Conservation (phyloP, 2,329 filamentous ascomycete genomes). For the Fusarium irregulare region DNA sequence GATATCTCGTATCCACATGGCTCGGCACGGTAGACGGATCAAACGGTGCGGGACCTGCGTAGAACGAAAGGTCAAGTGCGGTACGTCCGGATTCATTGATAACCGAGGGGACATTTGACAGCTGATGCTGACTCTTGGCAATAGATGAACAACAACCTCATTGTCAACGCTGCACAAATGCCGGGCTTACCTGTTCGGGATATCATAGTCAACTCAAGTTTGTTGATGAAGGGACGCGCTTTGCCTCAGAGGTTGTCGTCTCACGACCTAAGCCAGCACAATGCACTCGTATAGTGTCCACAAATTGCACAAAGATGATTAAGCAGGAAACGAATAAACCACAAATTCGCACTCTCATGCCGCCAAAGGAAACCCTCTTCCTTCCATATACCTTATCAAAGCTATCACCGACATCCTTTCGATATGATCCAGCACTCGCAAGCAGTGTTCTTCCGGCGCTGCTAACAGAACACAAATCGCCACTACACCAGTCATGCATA, state of each 20-base stretch:
- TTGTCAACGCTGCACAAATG: slow-evolving; percentile 25
- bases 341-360: not conserved
- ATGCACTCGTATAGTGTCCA: not conserved
- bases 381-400: slow-evolving; percentile 28
- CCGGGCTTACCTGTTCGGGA: slow-evolving; percentile 18
- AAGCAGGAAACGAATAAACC: not conserved
- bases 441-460: slow-evolving; percentile 6
- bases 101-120: not conserved
- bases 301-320: not conserved
- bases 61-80: slow-evolving; percentile 36
- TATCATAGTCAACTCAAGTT: slow-evolving; percentile 34
- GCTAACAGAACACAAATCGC: not conserved
- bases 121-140: not conserved
- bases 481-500: slow-evolving; percentile 20
- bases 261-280: slow-evolving; percentile 2
- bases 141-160: slow-evolving; percentile 30
- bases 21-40: slow-evolving; percentile 29
- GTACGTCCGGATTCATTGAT: not conserved
- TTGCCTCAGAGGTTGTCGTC: not conserved
- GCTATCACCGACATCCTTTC: not conserved
- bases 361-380: slow-evolving; percentile 17
- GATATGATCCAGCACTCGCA: not conserved
- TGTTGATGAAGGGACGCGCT: slow-evolving; percentile 25
- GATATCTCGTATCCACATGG: slow-evolving; percentile 8
- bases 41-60: slow-evolving; percentile 31